Conservation (phyloP, 495 filamentous ascomycete genomes). For the Clohesyomyces aquaticus region DNA sequence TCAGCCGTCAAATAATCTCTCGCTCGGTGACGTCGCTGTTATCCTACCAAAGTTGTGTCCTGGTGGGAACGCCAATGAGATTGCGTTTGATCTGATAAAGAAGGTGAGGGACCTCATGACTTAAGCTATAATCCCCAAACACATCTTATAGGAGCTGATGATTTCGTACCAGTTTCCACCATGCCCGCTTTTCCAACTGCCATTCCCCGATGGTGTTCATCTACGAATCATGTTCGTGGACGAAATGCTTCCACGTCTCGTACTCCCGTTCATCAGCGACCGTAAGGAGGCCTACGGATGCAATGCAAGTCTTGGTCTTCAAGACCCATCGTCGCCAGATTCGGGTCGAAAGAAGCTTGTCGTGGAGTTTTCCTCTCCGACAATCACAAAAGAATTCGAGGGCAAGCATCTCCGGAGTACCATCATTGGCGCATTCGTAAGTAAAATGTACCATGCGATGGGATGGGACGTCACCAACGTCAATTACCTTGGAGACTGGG, state of each 20-base stretch:
- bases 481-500: conserved; percentile 72
- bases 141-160: neutral
- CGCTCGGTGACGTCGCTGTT: conserved; percentile 22
- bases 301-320: conserved; percentile 67
- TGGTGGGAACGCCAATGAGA: conserved; percentile 15
- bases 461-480: conserved; percentile 55
- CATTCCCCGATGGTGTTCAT: conserved; percentile 27
- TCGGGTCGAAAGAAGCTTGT: conserved; percentile 70
- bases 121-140: neutral
- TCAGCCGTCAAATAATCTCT: conserved; percentile 15
- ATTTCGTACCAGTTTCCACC: conserved; percentile 19
- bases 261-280: conserved; percentile 28
- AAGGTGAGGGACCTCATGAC: conserved; percentile 10
- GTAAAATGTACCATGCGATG: conserved; percentile 53
- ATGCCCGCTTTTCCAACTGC: conserved; percentile 25
- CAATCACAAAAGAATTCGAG: conserved; percentile 71
- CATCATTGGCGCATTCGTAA: conserved; percentile 68
- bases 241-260: conserved; percentile 17
- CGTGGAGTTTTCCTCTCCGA: conserved; percentile 61
- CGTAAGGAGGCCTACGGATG: conserved; percentile 64
- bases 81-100: conserved; percentile 22
- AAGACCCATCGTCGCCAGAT: conserved; percentile 68
- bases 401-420: conserved; percentile 69
- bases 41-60: conserved; percentile 24
- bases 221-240: conserved; percentile 19